Evolutionary conservation across 1,284 basidiomycete species (phyloP).

Genomic region (Phellinidium pouzarii): DNA sequence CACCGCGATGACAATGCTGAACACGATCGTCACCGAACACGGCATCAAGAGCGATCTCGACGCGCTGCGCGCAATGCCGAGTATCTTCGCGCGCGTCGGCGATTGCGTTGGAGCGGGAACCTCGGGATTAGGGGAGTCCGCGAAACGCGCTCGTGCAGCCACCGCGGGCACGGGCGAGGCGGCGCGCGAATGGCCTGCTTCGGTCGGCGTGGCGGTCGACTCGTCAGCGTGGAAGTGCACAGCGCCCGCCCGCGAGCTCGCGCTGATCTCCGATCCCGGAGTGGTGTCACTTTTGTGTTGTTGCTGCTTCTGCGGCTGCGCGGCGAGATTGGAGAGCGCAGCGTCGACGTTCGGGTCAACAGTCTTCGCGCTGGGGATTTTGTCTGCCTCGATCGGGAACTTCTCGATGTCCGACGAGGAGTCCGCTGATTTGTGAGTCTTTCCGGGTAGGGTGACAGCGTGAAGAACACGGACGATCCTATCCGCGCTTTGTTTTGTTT

Average conservation of each 20-base stretch:
- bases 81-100: neutral
- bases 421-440: neutral
- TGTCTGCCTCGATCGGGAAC: neutral
- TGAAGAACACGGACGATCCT: neutral
- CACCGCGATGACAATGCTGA: slow-evolving; percentile 60
- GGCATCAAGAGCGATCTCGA: slow-evolving; percentile 29
- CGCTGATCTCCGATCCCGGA: too few species aligned
- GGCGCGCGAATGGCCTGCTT: slow-evolving; percentile 24
- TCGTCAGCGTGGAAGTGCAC: slow-evolving; percentile 28
- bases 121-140: neutral
- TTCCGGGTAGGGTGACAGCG: slow-evolving; percentile 1
- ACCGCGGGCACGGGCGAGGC: slow-evolving; percentile 23
- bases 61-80: neutral
- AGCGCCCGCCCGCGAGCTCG: slow-evolving; percentile 20
- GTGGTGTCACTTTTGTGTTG: neutral
- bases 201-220: slow-evolving; percentile 22
- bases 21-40: slow-evolving; percentile 55
- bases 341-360: neutral
- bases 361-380: neutral
- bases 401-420: neutral
- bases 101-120: neutral
- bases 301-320: neutral
- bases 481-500: slow-evolving; percentile 12
- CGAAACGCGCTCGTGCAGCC: slow-evolving; percentile 17
- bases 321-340: neutral